A percentile compares a stretch with the other conserved stretches of the same genome.
Evolutionary conservation across 805 yeast genomes (phyloP).

Genomic region (Scheffersomyces ergatensis): DNA sequence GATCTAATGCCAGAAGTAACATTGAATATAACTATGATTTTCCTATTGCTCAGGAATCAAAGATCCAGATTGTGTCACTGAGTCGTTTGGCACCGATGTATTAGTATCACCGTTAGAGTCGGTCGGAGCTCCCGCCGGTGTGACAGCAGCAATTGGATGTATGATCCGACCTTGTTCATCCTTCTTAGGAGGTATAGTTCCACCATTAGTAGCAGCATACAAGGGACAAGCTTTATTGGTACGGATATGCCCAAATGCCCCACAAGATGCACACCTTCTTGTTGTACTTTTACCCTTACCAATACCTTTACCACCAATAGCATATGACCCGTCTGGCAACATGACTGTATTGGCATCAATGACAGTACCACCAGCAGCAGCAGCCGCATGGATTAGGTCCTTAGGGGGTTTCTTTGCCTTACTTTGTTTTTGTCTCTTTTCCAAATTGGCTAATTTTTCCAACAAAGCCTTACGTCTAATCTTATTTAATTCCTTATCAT

Average conservation of each 20-base stretch:
- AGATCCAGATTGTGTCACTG: too few relatives aligned
- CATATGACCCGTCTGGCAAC: slow-evolving; percentile 43
- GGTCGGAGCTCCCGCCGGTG: not conserved
- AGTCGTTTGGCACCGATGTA: too few relatives aligned
- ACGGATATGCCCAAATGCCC: slow-evolving; percentile 91
- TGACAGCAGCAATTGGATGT: not conserved
- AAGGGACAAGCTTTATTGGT: slow-evolving; percentile 91
- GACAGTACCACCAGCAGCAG: slow-evolving; percentile 41
- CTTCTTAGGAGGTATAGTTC: not conserved
- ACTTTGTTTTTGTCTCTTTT: slow-evolving; percentile 52
- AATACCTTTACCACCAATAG: slow-evolving; percentile 62
- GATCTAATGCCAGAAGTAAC: too few relatives aligned
- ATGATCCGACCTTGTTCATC: not conserved
- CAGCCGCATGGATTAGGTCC: slow-evolving; percentile 37
- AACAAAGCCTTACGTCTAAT: slow-evolving; percentile 74
- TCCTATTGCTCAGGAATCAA: too few relatives aligned
- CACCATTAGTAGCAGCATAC: slow-evolving; percentile 33
- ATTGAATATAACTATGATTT: too few relatives aligned
- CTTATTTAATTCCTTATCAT: slow-evolving; percentile 79
- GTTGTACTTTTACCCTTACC: slow-evolving; percentile 73
- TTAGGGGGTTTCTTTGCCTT: slow-evolving; percentile 32
- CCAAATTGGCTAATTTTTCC: slow-evolving; percentile 79
- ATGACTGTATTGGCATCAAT: slow-evolving; percentile 43
- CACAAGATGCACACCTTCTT: slow-evolving; percentile 91
- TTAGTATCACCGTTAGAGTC: too few relatives aligned